Evolutionary conservation across 495 filamentous ascomycete genomes (phyloP), one percentile per base, ranked within the genome.

Genomic region (Aspergillus coremiiformis): DNA sequence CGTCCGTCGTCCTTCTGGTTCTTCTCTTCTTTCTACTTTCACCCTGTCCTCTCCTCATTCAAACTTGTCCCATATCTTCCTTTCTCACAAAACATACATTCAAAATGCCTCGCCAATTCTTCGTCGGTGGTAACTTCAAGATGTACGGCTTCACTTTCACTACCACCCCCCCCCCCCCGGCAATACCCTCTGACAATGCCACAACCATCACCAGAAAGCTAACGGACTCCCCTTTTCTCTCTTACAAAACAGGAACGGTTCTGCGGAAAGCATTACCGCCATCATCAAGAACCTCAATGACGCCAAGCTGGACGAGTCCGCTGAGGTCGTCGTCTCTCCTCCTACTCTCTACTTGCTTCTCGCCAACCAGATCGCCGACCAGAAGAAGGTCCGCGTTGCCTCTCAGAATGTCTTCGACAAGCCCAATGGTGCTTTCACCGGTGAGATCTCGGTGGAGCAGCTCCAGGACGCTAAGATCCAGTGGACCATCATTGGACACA

Each of bases 51-150:
- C 26, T 35, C 35, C 43, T 37, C 24, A 19, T 14, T 47, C 46
- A 39, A 33, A 33, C 42, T 26, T 21, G 42, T 14, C 19, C 21
- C 21, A 33, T 27, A 27, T 23, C 47, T 42, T 44, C 30, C 54
- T 19, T 23, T 39, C 33, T 39, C 22, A 56, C 55, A 12, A n/a
- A 52, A 30, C 24, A 27, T 35, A 23, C 53, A 58, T 47, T 53
- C 69, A 74, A 61, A 42, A 96, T 95, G 90, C 78, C 83, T 75
- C 92, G 93, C 78, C 86, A 90, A 84, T 98, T 96, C 81, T 96
- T 98, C 75, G 89, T 98, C 68, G 93, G 93, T 69, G 93, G 93
- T 66, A 98, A 97, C 83, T 97, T 97, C 80, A 98, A 98, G 79
- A 96, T 95, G 90, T 92, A 69, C 48, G 79, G 73, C 17, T 20